Evolutionary conservation across 495 filamentous ascomycete genomes (phyloP).

Genomic region (Penicillium nucicola): DNA sequence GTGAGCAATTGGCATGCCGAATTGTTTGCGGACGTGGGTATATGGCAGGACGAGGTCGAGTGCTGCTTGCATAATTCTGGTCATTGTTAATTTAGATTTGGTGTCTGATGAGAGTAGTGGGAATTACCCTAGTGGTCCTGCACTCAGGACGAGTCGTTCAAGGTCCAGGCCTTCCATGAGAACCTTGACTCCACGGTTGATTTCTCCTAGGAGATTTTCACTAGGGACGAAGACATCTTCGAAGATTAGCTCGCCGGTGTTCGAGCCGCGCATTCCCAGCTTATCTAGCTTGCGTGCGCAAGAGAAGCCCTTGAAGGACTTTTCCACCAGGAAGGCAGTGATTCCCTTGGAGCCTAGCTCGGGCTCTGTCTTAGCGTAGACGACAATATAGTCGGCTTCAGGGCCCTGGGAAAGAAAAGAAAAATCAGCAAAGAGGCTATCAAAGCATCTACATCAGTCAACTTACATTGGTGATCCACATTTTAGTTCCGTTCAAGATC

Average conservation of each 20-base stretch:
- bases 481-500: slow-evolving; percentile 87
- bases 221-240: slow-evolving; percentile 87
- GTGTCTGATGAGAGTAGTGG: background rate
- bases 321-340: slow-evolving; percentile 89
- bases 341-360: slow-evolving; percentile 83
- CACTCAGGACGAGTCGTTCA: slow-evolving; percentile 87
- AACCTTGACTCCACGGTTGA: slow-evolving; percentile 82
- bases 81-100: slow-evolving; percentile 10
- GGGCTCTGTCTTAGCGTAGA: slow-evolving; percentile 93
- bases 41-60: slow-evolving; percentile 88
- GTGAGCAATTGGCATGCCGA: slow-evolving; percentile 80
- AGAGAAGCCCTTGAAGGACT: slow-evolving; percentile 69
- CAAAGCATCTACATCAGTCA: background rate
- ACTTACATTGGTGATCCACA: slow-evolving; percentile 96
- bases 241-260: slow-evolving; percentile 93
- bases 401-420: slow-evolving; percentile 57
- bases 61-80: slow-evolving; percentile 86
- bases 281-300: slow-evolving; percentile 93
- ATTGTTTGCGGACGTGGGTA: slow-evolving; percentile 85
- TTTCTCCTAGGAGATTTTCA: slow-evolving; percentile 73
- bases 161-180: slow-evolving; percentile 96
- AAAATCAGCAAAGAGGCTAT: background rate
- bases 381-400: slow-evolving; percentile 82
- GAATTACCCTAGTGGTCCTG: slow-evolving; percentile 72
- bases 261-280: slow-evolving; percentile 94